Evolutionary conservation across 2,329 filamentous ascomycete genomes (phyloP).

Genomic region (Cladobotryum protrusum): DNA sequence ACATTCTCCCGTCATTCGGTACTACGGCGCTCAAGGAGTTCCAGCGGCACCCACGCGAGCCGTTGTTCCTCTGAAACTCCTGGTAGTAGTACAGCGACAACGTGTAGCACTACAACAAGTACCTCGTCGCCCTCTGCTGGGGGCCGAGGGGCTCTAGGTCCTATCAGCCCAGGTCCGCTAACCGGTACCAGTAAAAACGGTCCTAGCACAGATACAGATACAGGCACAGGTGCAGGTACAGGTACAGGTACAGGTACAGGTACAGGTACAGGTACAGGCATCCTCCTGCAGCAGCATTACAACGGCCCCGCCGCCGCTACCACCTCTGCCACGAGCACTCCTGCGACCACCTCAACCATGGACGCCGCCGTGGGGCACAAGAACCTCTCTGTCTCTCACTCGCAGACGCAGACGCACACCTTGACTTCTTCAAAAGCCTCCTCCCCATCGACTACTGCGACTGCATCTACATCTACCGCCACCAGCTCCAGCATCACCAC

Average conservation of each 20-base stretch:
- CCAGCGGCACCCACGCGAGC: slow-evolving; percentile 1
- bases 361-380: slow-evolving; percentile 4
- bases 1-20: neutral
- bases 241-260: neutral
- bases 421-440: neutral
- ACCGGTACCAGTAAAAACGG: neutral
- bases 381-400: neutral
- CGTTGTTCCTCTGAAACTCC: too few species aligned
- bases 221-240: neutral
- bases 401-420: neutral
- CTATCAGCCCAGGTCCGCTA: too few species aligned
- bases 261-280: neutral
- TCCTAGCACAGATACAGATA: neutral
- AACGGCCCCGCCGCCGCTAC: slow-evolving; percentile 9
- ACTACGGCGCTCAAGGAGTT: slow-evolving; percentile 7
- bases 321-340: neutral
- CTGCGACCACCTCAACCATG: neutral
- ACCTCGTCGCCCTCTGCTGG: neutral
- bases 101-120: neutral
- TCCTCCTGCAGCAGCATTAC: neutral
- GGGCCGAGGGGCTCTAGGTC: too few species aligned
- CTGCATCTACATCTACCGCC: neutral
- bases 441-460: too few species aligned
- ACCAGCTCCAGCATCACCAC: neutral
- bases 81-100: neutral